Evolutionary conservation across 1,284 basidiomycete genomes (phyloP), one percentile per base, ranked within the genome.

Genomic region (Mixia osmundae): DNA sequence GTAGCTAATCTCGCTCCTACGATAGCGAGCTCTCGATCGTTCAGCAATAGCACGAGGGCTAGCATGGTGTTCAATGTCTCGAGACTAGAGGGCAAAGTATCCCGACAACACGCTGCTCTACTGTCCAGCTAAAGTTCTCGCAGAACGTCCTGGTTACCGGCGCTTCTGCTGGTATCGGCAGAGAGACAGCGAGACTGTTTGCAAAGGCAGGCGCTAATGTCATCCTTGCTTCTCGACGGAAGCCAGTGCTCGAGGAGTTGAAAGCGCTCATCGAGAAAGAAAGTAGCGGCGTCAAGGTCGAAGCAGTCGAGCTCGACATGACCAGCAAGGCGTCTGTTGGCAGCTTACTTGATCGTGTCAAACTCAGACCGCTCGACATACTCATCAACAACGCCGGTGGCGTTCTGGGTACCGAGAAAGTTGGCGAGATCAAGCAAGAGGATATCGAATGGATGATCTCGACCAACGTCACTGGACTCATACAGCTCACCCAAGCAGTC

Each of bases 391-490:
- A 83, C 46, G 79, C 77, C 23, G 12, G 37, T 36, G 14, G 1
- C 16, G 83, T 87, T 5, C 48, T 50, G 15, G 83, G 85, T 14
- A 60, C 72, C 7, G 85, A 87, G 43, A 68, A 68, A 36, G 69
- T 87, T 12, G 83, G 83, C 6, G 67, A 72, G 41, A 75, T 91
- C 49, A 58, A 66, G 2, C 64, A 73, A 15, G 62, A 64, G 25
- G 79, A 83, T 48, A 34, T 50, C 16, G 53, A 56, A 35, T 61
- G 67, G 40, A 94, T 97, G 85, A 78, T 95, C 55, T 58, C 72
- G 20, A 91, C 85, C 32, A 97, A 97, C 55, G 83, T 91, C 33
- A 64, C 78, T 43, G 83, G 82, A 6, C 65, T 91, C 31, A 82
- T 91, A 46, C 64, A 72, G 14, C 60, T 87, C 48, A 47, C 44